Evolutionary conservation across 805 yeast genomes (phyloP), one percentile per base, ranked within the genome.

Genomic region (Nematodospora valgi): DNA sequence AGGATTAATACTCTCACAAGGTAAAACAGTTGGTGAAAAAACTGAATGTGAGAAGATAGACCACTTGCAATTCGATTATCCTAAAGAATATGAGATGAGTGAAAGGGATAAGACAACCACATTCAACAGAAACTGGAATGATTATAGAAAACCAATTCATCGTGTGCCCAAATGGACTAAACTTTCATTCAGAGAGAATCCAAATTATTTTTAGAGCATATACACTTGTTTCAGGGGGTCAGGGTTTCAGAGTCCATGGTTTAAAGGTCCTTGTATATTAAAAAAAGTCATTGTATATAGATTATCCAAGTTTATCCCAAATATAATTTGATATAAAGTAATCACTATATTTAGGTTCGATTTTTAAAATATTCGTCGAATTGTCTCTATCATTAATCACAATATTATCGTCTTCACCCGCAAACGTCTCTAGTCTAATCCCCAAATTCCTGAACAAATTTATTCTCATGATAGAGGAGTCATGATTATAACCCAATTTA

Each of bases 91-190:
- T 22, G 87, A 88, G 41, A 89, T 91, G 97, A 52, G 61, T 1
- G 70, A 95, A 6, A 69, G 62, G 44, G 95, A 93, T 63, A 91
- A 91, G 61, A 93, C 93, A 63, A 80, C 95, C 30, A 82, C 87
- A 2, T 91, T 85, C 64, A 80, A 78, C 62, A 82, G 76, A 59
- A 78, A 78, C 49, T 74, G 80, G 10, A 78, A 72, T 51, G 81
- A 80, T 14, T 93, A 91, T 63, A 78, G 98, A 67, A 91, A 88
- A 64, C 80, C 89, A 45, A 78, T 86, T 17, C 98, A 91, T 54
- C 67, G 79, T 58, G 84, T 82, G 27, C 96, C 96, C 14, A 86
- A 88, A 56, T 88, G 96, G 95, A 88, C 97, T 36, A 87, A 82
- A 65, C 57, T 78, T 43, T 77, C 94, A 6, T 73, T 81, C 59